Base-by-base conservation (phyloP, 148 eudicot species). In the Rheum nobile region DNA sequence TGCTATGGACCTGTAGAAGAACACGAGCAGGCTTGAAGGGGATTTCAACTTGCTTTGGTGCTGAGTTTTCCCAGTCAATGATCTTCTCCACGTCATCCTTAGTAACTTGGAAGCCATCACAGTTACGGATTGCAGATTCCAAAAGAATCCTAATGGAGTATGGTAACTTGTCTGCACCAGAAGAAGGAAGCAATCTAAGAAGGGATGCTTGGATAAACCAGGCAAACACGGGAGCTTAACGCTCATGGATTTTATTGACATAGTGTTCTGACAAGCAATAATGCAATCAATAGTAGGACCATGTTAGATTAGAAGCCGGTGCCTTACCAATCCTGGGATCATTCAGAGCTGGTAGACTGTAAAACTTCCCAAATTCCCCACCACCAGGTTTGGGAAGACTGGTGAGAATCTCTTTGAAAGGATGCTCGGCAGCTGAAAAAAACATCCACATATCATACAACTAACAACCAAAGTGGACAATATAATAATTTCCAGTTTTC, bases 21-120 rank as follows among this genome's bases (percentile, higher is more conserved):
- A 93, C 98, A 82, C 98, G 98, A 54, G 95, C 95, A 86, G 98
- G 98, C 79, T 93, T 93, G 72, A 93, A 93, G 19, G 98, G 94
- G 46, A 93, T 93, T 76, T 93, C 98, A 80, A 91, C 97, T 65
- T 80, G 91, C 76, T 91, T 93, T 4, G 98, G 97, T 34, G 98
- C 83, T 46, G 92, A 77, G 78, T 86, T 93, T 78, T 93, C 92
- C 98, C 98, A 93, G 85, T 91, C 98, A 68, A 93, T 84, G 77
- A 93, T 93, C 82, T 93, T 93, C 84, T 93, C 97, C 37, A 93
- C 97, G 78, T 93, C 98, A 46, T 82, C 80, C 82, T 83, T 84
- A 2, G 86, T 91, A 68, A 93, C 97, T 86, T 89, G 97, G 81
- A 93, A 93, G 50, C 90, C 88, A 82, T 93, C 98, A 80, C 98